These are phyloP conservation scores for Talaromyces albobiverticillius DNA, from an alignment of 2,329 filamentous ascomycete species.

Conservation along the genomic window DNA sequence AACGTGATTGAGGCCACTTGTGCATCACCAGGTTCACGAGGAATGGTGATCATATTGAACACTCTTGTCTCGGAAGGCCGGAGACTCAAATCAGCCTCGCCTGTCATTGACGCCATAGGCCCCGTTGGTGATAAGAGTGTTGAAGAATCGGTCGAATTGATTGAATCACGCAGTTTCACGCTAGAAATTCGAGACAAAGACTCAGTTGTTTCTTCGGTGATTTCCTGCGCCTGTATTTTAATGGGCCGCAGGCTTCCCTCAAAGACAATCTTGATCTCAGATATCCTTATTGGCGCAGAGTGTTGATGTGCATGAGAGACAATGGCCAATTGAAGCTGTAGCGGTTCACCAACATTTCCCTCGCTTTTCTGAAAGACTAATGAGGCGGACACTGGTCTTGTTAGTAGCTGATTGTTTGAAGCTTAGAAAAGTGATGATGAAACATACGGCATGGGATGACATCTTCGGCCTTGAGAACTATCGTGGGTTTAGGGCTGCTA, in stretches of 20 bases:
- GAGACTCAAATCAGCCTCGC: slow-evolving; percentile 63
- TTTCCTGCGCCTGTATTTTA: slow-evolving; percentile 35
- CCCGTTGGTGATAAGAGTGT: slow-evolving; percentile 33
- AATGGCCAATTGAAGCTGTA: slow-evolving; percentile 56
- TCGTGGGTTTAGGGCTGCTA: slow-evolving; percentile 40
- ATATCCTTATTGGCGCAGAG: slow-evolving; percentile 48
- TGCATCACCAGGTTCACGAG: slow-evolving; percentile 79
- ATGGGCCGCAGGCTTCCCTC: slow-evolving; percentile 49
- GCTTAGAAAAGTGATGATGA: neutral
- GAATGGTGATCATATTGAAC: slow-evolving; percentile 67
- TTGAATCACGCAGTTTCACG: slow-evolving; percentile 34
- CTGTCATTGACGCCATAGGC: slow-evolving; percentile 45
- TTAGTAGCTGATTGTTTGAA: slow-evolving; percentile 15
- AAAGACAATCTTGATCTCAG: slow-evolving; percentile 51
- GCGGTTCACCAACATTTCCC: slow-evolving; percentile 58
- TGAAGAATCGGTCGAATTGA: slow-evolving; percentile 24
- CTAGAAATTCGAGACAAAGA: slow-evolving; percentile 28
- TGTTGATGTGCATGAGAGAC: slow-evolving; percentile 46
- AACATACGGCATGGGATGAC: slow-evolving; percentile 48
- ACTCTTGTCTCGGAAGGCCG: slow-evolving; percentile 65
- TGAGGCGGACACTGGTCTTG: slow-evolving; percentile 44
- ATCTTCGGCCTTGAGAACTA: slow-evolving; percentile 48
- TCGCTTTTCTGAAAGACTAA: slow-evolving; percentile 55
- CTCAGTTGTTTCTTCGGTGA: slow-evolving; percentile 21
- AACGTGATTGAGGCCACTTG: slow-evolving; percentile 64